phyloP scores from a whole-genome alignment of 805 yeast genomes.

The Myxozyma udenii region DNA sequence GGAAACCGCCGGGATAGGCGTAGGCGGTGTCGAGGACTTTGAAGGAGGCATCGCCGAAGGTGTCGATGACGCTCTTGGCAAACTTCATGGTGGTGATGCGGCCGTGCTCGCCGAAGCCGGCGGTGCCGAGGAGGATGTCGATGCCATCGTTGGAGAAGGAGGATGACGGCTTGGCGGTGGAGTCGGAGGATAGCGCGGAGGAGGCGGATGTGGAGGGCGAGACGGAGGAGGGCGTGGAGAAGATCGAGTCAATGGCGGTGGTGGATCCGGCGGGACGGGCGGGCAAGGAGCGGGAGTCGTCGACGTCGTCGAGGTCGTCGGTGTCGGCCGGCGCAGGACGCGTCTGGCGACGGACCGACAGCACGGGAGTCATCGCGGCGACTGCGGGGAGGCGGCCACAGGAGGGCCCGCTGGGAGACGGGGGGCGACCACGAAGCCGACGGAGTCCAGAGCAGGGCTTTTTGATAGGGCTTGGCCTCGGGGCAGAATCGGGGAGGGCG shows the following conservation, averaged over 20 bases:
- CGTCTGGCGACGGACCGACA: not conserved
- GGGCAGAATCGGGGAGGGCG: no score
- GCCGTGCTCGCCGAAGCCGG: conserved; percentile 29
- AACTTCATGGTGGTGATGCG: conserved; percentile 19
- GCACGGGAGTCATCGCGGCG: not conserved
- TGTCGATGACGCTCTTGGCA: conserved; percentile 22
- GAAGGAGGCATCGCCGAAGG: conserved; percentile 14
- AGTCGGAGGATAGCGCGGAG: not conserved
- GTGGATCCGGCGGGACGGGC: not conserved
- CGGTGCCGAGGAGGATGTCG: conserved; percentile 27
- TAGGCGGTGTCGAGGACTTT: conserved; percentile 26
- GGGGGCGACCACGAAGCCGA: no score
- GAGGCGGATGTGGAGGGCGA: not conserved
- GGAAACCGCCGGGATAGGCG: conserved; percentile 26
- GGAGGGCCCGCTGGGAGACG: no score
- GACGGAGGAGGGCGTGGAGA: no score
- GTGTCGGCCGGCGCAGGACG: not conserved
- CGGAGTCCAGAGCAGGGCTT: no score
- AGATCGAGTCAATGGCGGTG: not conserved
- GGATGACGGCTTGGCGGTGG: not conserved
- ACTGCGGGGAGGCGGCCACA: not conserved
- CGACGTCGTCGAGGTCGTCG: not conserved
- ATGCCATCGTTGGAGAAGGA: conserved; percentile 13
- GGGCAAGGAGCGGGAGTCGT: not conserved
- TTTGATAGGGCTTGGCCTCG: no score